A percentile compares a stretch with the other conserved stretches of the same genome.
Conservation (phyloP, 331 rosid genomes). For the Telfairia occidentalis region DNA sequence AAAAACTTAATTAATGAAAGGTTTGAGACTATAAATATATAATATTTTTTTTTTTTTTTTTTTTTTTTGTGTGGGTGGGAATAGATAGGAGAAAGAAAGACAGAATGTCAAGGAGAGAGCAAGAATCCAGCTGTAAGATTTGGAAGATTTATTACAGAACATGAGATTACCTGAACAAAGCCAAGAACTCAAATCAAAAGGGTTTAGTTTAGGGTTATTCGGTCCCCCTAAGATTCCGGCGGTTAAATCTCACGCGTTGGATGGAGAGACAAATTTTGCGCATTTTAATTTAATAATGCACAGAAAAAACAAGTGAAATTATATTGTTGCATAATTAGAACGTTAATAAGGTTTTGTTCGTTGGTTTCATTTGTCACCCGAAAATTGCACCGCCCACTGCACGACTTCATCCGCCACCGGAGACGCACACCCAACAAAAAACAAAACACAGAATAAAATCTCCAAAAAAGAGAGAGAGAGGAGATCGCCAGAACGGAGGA, state of each 20-base stretch:
- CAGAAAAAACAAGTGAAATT: background rate
- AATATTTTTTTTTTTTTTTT: too few species aligned
- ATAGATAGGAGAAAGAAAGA: background rate
- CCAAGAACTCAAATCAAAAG: background rate
- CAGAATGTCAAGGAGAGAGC: background rate
- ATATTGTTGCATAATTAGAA: background rate
- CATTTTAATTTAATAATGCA: background rate
- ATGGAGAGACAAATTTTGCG: background rate
- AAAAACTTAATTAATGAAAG: too few species aligned
- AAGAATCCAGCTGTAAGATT: conserved; percentile 17
- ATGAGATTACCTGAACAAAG: conserved; percentile 17
- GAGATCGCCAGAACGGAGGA: background rate
- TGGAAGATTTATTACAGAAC: background rate
- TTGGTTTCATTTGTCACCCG: background rate
- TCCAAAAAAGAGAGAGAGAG: background rate
- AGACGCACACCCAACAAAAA: background rate
- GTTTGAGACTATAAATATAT: too few species aligned
- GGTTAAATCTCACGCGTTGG: conserved; percentile 5
- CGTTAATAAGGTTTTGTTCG: background rate
- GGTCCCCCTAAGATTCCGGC: conserved; percentile 15
- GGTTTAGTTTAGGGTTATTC: background rate
- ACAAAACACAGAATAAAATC: background rate
- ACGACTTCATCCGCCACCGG: background rate
- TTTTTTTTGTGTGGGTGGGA: background rate
- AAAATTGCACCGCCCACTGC: background rate